A percentile compares a stretch with the other conserved stretches of the same genome.
Evolutionary conservation across 1,139 yeast species (phyloP).

Genomic region (Barnettozyma hawaiiensis): DNA sequence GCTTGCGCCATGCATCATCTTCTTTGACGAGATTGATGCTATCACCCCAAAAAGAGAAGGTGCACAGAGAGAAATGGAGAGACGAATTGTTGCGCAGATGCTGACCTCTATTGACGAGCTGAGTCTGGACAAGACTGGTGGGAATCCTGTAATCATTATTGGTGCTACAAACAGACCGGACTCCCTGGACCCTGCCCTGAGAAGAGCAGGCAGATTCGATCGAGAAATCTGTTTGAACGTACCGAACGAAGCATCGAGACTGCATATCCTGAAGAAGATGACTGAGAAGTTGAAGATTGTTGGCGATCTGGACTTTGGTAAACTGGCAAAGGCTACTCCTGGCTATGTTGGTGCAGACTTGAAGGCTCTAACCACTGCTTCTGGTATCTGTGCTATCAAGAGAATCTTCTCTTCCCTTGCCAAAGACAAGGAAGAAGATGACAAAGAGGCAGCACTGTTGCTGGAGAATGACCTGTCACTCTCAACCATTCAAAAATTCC

Average conservation of each 20-base stretch:
- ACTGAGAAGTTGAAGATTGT: conserved; percentile 58
- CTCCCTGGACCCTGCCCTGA: conserved; percentile 87
- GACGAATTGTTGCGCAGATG: conserved; percentile 92
- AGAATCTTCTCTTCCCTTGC: conserved; percentile 59
- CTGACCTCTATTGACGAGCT: conserved; percentile 92
- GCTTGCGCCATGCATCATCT: conserved; percentile 87
- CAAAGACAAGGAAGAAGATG: conserved; percentile 8
- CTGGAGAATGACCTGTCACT: conserved; percentile 25
- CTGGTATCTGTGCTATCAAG: conserved; percentile 92
- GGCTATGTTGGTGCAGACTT: conserved; percentile 98
- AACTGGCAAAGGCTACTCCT: conserved; percentile 88
- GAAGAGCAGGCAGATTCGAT: conserved; percentile 97
- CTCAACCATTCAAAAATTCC: conserved; percentile 69
- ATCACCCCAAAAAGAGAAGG: conserved; percentile 98
- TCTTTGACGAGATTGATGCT: conserved; percentile 95
- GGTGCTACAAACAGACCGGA: conserved; percentile 99
- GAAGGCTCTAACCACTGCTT: conserved; percentile 89
- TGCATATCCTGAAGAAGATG: conserved; percentile 71
- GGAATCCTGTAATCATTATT: conserved; percentile 89
- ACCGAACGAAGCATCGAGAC: conserved; percentile 82
- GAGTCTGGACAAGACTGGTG: conserved; percentile 79
- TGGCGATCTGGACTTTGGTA: conserved; percentile 64
- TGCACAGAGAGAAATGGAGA: conserved; percentile 97
- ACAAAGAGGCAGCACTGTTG: conserved; percentile 9
- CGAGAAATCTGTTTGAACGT: conserved; percentile 90